These are phyloP conservation scores for Isochrysis galbana DNA, from an alignment of 78 protist genomes.

Conservation along the genomic window DNA sequence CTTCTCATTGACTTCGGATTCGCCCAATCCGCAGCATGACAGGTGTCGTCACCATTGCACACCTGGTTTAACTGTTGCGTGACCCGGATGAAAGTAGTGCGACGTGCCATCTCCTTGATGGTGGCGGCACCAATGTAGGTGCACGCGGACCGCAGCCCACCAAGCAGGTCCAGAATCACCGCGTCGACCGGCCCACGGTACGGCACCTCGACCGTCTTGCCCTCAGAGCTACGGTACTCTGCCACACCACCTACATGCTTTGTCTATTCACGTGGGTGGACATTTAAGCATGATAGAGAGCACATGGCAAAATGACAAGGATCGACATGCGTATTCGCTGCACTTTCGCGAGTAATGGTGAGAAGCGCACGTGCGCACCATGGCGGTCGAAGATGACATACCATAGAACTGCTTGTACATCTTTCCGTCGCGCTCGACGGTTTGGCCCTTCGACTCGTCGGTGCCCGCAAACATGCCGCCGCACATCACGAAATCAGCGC, in stretches of 20 bases:
- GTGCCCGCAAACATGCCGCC: conserved; percentile 70
- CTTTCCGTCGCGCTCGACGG: conserved; percentile 36
- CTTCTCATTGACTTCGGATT: too few species aligned
- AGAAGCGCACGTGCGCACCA: too few species aligned
- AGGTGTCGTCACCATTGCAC: too few species aligned
- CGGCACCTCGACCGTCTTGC: conserved; percentile 65
- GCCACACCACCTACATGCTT: conserved; percentile 65
- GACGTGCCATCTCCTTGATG: conserved; percentile 44
- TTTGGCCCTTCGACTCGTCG: conserved; percentile 54
- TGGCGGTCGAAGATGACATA: conserved; percentile 62
- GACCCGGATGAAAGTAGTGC: conserved; percentile 59
- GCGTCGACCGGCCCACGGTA: conserved; percentile 51
- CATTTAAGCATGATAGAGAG: too few species aligned
- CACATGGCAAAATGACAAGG: too few species aligned
- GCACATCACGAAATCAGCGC: conserved; percentile 67
- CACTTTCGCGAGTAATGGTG: too few species aligned
- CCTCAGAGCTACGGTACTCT: conserved; percentile 68
- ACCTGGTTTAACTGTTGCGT: conserved; percentile 59
- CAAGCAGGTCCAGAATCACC: conserved; percentile 51
- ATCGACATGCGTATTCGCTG: not conserved
- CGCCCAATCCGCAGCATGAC: too few species aligned
- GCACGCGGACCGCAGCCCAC: conserved; percentile 67
- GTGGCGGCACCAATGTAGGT: conserved; percentile 62
- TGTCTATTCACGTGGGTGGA: too few species aligned
- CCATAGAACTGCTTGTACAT: conserved; percentile 63